Evolutionary conservation across 192 early-diverging fungal genomes (phyloP).

Genomic region (Phlyctochytrium planicorne): DNA sequence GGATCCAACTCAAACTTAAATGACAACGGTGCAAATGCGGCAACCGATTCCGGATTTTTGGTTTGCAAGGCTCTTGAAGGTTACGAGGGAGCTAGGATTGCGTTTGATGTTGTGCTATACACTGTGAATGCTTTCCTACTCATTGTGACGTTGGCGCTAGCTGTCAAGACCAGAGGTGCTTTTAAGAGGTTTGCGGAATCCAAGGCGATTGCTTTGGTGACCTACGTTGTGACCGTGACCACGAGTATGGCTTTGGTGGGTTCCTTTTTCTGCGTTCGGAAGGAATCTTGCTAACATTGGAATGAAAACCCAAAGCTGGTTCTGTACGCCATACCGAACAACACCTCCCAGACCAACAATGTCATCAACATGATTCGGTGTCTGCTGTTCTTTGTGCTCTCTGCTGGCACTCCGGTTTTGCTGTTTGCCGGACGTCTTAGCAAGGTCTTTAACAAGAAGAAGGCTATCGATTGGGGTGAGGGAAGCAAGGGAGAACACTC

Average conservation of each 20-base stretch:
- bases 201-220: constrained; percentile 3
- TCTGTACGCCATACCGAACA: constrained; percentile 7
- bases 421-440: not conserved
- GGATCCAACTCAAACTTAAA: no score
- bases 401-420: not conserved
- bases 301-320: not conserved
- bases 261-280: not conserved
- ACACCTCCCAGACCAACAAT: not conserved
- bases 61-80: not conserved
- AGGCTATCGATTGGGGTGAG: not conserved
- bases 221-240: constrained; percentile 9
- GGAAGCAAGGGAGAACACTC: not conserved
- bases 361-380: constrained; percentile 2
- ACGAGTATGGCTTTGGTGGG: not conserved
- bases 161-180: constrained; percentile 5
- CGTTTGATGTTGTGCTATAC: not conserved
- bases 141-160: not conserved
- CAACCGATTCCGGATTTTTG: not conserved
- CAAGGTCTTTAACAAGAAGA: not conserved
- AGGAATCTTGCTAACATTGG: no score
- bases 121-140: not conserved
- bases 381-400: constrained; percentile 3
- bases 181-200: constrained; percentile 6
- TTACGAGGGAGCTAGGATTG: not conserved
- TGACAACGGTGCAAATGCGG: not conserved